Percentiles rank a stretch among this genome's conserved stretches.
phyloP scores from a whole-genome alignment of 176 grass and related monocot species.

The Zoysia japonica region DNA sequence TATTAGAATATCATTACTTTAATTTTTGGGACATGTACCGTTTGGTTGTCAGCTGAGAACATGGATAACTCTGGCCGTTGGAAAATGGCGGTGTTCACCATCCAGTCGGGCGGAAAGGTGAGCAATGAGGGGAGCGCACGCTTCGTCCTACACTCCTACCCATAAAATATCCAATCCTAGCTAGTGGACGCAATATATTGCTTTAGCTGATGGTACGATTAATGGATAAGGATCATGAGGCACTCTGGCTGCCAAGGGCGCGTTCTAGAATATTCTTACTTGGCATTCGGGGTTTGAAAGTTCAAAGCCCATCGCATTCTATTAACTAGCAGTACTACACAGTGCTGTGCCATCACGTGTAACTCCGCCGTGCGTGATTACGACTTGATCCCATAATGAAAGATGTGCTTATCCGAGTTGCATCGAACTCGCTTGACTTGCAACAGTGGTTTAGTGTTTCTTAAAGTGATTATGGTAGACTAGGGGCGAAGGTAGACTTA shows the following conservation, averaged over 20 bases:
- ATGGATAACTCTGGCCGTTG: too few relatives aligned
- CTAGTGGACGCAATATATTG: background rate
- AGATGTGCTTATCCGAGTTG: slow-evolving; percentile 24
- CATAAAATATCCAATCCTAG: slow-evolving; percentile 26
- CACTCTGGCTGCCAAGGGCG: background rate
- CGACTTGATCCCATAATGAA: slow-evolving; percentile 11
- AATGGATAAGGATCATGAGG: slow-evolving; percentile 38
- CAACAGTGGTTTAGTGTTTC: background rate
- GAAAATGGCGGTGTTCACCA: slow-evolving; percentile 13
- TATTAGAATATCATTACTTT: too few relatives aligned
- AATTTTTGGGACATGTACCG: too few relatives aligned
- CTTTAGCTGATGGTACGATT: slow-evolving; percentile 15
- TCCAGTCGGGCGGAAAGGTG: background rate
- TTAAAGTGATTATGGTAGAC: background rate
- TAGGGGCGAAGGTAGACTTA: too few relatives aligned
- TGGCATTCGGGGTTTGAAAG: slow-evolving; percentile 27
- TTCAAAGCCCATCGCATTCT: background rate
- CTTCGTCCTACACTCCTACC: slow-evolving; percentile 6
- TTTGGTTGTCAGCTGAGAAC: too few relatives aligned
- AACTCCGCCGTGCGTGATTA: slow-evolving; percentile 36
- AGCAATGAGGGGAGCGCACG: background rate
- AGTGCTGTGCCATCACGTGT: background rate
- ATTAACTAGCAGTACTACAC: too few relatives aligned
- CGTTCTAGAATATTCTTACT: slow-evolving; percentile 17
- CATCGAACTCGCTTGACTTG: background rate